A percentile compares a stretch with the other conserved stretches of the same genome.
Conservation (phyloP, 2,329 filamentous ascomycete species). For the Xylaria sp. region DNA sequence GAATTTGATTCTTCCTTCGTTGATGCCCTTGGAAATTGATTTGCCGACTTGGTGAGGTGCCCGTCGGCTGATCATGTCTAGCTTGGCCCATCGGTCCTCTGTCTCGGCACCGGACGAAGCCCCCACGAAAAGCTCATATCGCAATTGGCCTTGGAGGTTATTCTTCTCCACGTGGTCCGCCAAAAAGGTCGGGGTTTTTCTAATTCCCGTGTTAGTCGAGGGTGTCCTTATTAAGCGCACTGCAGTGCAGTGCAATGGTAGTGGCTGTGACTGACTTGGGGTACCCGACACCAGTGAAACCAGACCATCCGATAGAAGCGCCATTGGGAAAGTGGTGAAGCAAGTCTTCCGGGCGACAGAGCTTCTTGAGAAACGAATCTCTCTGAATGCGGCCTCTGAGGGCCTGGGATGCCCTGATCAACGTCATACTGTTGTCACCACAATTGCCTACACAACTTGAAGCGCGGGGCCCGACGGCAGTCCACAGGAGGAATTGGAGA, state of each 20-base stretch:
- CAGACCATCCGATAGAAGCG: conserved; percentile 90
- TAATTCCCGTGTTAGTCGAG: conserved; percentile 50
- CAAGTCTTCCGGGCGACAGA: conserved; percentile 81
- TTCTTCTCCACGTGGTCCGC: conserved; percentile 93
- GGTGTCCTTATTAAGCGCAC: not conserved
- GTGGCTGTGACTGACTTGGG: conserved; percentile 71
- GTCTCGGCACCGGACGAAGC: conserved; percentile 91
- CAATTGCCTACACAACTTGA: conserved; percentile 9
- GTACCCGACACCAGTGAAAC: conserved; percentile 91
- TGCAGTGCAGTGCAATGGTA: too few relatives aligned
- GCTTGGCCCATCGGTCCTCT: conserved; percentile 87
- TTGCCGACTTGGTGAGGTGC: conserved; percentile 91
- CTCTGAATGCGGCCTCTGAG: conserved; percentile 80
- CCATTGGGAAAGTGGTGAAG: conserved; percentile 84
- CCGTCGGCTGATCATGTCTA: conserved; percentile 90
- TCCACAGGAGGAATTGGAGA: conserved; percentile 23
- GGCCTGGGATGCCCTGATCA: conserved; percentile 72
- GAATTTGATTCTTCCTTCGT: conserved; percentile 87
- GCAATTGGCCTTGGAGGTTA: conserved; percentile 81
- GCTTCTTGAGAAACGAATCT: conserved; percentile 82
- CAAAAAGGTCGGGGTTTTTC: conserved; percentile 84
- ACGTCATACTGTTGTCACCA: conserved; percentile 55
- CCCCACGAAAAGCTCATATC: conserved; percentile 88
- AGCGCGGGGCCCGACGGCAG: conserved; percentile 29
- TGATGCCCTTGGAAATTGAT: conserved; percentile 89